Conservation (phyloP, 441 rosid genomes). For the Euphorbia corollata region DNA sequence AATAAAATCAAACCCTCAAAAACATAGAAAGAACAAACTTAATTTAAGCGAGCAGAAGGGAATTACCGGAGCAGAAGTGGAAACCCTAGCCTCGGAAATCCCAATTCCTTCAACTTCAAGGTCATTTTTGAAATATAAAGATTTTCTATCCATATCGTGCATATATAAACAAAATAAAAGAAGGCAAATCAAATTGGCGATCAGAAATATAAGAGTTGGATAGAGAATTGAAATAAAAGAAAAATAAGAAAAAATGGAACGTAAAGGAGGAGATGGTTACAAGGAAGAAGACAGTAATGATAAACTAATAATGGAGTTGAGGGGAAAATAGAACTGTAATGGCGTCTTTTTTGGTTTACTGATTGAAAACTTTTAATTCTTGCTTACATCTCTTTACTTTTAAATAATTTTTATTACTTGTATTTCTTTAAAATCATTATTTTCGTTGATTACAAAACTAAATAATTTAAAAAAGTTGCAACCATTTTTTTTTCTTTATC, state of each 20-base stretch:
- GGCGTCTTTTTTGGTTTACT: conserved; percentile 7
- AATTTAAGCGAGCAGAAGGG: neutral
- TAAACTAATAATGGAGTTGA: neutral
- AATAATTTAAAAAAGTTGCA: neutral
- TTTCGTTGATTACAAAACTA: neutral
- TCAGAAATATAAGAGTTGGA: neutral
- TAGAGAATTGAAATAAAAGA: neutral
- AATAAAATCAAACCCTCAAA: neutral
- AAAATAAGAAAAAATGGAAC: too few relatives aligned
- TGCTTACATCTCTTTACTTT: neutral
- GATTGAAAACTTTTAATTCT: neutral
- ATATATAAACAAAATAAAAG: neutral
- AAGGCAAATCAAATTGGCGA: neutral
- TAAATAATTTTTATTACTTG: neutral
- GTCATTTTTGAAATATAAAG: conserved; percentile 1
- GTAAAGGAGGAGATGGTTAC: neutral
- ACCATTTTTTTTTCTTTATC: neutral
- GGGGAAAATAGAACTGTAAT: neutral
- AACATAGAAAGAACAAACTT: neutral
- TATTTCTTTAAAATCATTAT: neutral
- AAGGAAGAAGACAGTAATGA: neutral
- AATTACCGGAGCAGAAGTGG: conserved; percentile 17
- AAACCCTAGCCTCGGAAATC: conserved; percentile 26
- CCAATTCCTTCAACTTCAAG: conserved; percentile 10
- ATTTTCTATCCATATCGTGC: conserved; percentile 24